Evolutionary conservation across 2,329 filamentous ascomycete species (phyloP).

Genomic region (Dendrostoma leiphaemia): DNA sequence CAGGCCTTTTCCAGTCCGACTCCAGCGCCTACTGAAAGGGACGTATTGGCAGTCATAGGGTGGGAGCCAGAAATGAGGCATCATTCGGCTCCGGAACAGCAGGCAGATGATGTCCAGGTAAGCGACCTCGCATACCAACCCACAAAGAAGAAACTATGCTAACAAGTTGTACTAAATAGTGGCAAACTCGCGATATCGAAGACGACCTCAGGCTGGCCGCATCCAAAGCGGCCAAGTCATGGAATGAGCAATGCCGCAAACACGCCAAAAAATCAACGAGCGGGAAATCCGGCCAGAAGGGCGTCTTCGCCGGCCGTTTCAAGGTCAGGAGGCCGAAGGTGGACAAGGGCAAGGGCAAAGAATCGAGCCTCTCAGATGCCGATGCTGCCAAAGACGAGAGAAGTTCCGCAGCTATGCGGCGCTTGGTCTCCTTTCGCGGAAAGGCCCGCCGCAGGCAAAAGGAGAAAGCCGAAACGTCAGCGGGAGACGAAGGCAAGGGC

Average conservation of each 20-base stretch:
- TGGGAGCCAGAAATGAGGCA: slow-evolving; percentile 9
- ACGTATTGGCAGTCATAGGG: slow-evolving; percentile 3
- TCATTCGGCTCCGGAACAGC: not conserved
- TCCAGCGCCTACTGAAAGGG: slow-evolving; percentile 2
- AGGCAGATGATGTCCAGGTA: slow-evolving; percentile 11
- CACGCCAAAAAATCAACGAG: not conserved
- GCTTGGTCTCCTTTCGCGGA: not conserved
- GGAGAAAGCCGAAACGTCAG: not conserved
- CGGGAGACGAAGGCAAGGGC: not conserved
- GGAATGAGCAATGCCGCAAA: slow-evolving; percentile 11
- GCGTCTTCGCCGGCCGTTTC: not conserved
- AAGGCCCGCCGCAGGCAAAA: not conserved
- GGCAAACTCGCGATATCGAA: slow-evolving; percentile 5
- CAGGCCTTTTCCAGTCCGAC: slow-evolving; percentile 1
- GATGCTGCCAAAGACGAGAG: not conserved
- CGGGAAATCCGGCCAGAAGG: not conserved
- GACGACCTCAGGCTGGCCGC: slow-evolving; percentile 1
- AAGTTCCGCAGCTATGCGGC: no score
- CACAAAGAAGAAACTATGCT: not conserved
- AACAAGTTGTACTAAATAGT: not conserved
- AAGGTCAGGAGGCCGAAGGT: not conserved
- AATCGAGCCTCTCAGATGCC: not conserved
- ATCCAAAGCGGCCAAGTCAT: slow-evolving; percentile 10
- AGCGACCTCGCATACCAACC: not conserved
- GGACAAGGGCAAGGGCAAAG: not conserved